Percentiles rank a stretch among this genome's conserved stretches.
These are phyloP conservation scores for Trypanosoma grayi DNA, from an alignment of 208 protist genomes.

Conservation along the genomic window DNA sequence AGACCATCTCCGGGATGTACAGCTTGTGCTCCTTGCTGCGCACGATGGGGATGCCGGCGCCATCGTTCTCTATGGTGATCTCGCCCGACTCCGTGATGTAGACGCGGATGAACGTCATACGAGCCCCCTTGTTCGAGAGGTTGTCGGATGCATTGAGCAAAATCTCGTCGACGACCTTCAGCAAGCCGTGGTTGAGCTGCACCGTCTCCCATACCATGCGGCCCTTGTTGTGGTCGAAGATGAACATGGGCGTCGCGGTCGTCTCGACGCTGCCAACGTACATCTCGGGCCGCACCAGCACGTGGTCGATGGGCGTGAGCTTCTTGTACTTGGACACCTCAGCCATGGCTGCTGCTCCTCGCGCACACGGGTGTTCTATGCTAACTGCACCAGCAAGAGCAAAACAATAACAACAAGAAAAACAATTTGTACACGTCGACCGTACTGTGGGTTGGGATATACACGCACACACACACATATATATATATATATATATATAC, in stretches of 20 bases:
- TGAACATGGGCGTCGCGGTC: constrained; percentile 76
- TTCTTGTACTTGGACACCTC: constrained; percentile 91
- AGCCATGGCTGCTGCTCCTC: constrained; percentile 36
- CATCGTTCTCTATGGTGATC: constrained; percentile 96
- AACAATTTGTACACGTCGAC: not conserved
- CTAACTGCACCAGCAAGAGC: constrained; percentile 3
- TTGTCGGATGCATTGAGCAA: constrained; percentile 98
- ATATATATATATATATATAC: constrained; percentile 5
- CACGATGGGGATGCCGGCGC: constrained; percentile 92
- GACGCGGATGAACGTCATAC: constrained; percentile 92
- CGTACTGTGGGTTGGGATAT: not conserved
- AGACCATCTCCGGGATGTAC: constrained; percentile 98
- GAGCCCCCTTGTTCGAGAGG: constrained; percentile 65
- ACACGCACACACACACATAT: not conserved
- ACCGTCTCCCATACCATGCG: constrained; percentile 88
- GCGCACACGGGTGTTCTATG: too few species aligned
- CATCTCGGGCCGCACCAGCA: constrained; percentile 97
- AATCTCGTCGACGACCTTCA: constrained; percentile 99
- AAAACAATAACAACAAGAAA: constrained; percentile 18
- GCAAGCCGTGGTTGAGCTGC: constrained; percentile 94
- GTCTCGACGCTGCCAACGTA: constrained; percentile 96
- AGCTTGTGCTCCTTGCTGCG: constrained; percentile 91
- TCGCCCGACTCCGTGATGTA: constrained; percentile 81
- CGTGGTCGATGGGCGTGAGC: constrained; percentile 94
- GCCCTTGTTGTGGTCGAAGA: constrained; percentile 84